These are phyloP conservation scores for Colletotrichum shisoi DNA, from an alignment of 2,329 filamentous ascomycete genomes.

Conservation along the genomic window DNA sequence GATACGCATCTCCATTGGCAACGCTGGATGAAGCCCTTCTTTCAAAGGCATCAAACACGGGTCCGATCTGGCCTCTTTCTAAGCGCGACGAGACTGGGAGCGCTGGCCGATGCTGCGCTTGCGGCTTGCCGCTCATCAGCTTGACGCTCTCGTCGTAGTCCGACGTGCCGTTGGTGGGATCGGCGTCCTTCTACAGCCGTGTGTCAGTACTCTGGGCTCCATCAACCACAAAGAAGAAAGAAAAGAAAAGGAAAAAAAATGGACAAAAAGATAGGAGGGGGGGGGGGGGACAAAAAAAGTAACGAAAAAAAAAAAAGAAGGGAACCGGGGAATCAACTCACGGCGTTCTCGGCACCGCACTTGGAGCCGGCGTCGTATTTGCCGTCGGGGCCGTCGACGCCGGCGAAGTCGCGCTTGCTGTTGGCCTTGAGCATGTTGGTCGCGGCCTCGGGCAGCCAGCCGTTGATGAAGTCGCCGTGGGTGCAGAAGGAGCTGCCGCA, in stretches of 20 bases:
- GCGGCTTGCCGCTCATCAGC: slow-evolving; percentile 23
- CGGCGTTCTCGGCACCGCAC: slow-evolving; percentile 45
- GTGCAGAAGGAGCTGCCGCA: slow-evolving; percentile 53
- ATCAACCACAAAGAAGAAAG: background rate
- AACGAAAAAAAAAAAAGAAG: too few species aligned
- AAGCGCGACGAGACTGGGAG: slow-evolving; percentile 9
- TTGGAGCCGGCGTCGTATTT: slow-evolving; percentile 41
- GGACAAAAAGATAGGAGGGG: too few species aligned
- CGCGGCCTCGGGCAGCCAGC: slow-evolving; percentile 53
- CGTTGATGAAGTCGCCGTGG: slow-evolving; percentile 60
- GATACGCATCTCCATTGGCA: background rate
- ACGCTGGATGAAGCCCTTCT: background rate
- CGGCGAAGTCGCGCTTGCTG: slow-evolving; percentile 49
- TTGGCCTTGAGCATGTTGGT: slow-evolving; percentile 52
- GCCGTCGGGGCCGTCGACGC: slow-evolving; percentile 47
- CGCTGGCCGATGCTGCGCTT: slow-evolving; percentile 30
- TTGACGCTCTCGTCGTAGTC: slow-evolving; percentile 49
- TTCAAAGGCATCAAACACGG: background rate
- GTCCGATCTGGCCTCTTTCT: too few species aligned
- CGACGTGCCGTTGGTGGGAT: slow-evolving; percentile 52
- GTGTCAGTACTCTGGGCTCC: too few species aligned
- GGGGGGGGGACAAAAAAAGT: too few species aligned
- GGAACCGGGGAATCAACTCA: background rate
- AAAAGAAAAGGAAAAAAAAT: too few species aligned
- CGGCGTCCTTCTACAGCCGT: slow-evolving; percentile 47